phyloP scores from a whole-genome alignment of 345 rosid species.

The Turritis glabra region DNA sequence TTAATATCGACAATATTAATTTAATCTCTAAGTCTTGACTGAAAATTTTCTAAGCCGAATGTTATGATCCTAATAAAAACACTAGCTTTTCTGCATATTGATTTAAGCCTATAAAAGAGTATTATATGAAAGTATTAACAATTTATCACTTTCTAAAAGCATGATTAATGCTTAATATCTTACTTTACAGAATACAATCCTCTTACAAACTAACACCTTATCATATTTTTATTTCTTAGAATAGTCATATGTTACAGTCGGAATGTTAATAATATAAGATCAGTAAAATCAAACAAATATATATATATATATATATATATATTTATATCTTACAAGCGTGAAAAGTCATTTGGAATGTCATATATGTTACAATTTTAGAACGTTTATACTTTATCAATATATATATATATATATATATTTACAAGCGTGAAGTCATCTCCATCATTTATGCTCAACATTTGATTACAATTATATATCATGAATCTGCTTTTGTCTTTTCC shows the following conservation, averaged over 20 bases:
- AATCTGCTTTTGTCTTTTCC: constrained; percentile 37
- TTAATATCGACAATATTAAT: too few relatives aligned
- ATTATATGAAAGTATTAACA: constrained; percentile 11
- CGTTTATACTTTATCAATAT: neutral
- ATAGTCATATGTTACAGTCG: neutral
- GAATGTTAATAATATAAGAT: neutral
- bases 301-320: neutral
- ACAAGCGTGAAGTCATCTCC: constrained; percentile 36
- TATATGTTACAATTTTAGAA: constrained; percentile 8
- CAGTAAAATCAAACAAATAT: neutral
- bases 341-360: neutral
- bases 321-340: neutral
- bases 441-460: constrained; percentile 28
- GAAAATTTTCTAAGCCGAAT: neutral
- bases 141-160: constrained; percentile 14
- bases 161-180: constrained; percentile 15
- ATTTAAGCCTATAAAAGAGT: neutral
- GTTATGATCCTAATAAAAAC: neutral
- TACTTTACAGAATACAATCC: constrained; percentile 9
- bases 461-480: constrained; percentile 30
- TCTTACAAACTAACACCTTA: neutral
- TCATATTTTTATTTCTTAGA: neutral
- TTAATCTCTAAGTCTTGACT: neutral
- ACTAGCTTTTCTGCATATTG: neutral
- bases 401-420: too few relatives aligned